Evolutionary conservation across 148 eudicot species (phyloP).

Genomic region (Fallopia convolvulus): DNA sequence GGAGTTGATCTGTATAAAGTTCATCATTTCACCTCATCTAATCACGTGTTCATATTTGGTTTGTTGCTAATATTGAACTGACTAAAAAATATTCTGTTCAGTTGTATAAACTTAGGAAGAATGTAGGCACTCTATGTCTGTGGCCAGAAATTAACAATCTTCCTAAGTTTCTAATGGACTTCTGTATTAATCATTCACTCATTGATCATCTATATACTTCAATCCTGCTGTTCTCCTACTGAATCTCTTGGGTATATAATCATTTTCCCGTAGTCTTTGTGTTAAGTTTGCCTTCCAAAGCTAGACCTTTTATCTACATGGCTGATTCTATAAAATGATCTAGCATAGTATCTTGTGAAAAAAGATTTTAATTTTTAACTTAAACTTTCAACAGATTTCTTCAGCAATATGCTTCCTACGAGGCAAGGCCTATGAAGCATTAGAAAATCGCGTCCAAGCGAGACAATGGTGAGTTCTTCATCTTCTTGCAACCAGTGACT

Average conservation of each 20-base stretch:
- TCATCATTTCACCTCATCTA: background rate
- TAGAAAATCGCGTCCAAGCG: conserved; percentile 92
- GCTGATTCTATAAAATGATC: background rate
- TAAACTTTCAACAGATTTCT: conserved; percentile 43
- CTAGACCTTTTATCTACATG: background rate
- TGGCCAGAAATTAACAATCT: background rate
- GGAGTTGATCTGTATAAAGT: background rate
- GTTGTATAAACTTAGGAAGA: no score
- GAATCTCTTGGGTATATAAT: background rate
- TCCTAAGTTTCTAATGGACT: background rate
- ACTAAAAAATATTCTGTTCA: background rate
- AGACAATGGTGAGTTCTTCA: conserved; percentile 62
- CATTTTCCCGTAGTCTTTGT: background rate
- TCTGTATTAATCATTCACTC: background rate
- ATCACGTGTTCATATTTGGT: background rate
- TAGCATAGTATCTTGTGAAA: background rate
- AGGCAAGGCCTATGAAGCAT: conserved; percentile 94
- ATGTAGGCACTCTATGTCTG: background rate
- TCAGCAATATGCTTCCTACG: conserved; percentile 90
- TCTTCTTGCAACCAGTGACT: background rate
- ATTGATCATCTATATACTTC: background rate
- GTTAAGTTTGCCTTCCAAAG: background rate
- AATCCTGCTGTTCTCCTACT: background rate
- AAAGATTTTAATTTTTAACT: background rate
- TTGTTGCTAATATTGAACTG: background rate